These are phyloP conservation scores for Phalaenopsis aphrodite DNA, from an alignment of 106 monocot species.

Conservation along the genomic window DNA sequence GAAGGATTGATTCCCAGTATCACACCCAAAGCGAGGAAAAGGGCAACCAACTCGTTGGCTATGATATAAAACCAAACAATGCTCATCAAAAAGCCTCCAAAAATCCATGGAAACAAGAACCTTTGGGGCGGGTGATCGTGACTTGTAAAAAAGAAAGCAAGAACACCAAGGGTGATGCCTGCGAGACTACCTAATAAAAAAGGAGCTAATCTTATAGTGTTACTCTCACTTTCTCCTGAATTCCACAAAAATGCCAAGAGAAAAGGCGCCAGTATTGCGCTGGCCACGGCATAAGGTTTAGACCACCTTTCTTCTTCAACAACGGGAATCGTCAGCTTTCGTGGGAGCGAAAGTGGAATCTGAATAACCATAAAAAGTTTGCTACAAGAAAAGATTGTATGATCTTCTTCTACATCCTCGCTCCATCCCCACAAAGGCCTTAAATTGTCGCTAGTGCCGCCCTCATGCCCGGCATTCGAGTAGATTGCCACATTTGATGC, in stretches of 20 bases:
- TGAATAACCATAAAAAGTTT: constrained; percentile 59
- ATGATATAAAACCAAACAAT: constrained; percentile 88
- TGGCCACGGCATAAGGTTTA: constrained; percentile 60
- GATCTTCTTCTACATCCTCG: constrained; percentile 33
- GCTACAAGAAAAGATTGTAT: constrained; percentile 14
- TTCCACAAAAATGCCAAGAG: constrained; percentile 73
- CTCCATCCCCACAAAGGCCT: constrained; percentile 66
- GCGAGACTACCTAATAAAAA: constrained; percentile 38
- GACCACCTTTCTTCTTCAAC: constrained; percentile 96
- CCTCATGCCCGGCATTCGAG: constrained; percentile 43
- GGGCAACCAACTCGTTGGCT: constrained; percentile 82
- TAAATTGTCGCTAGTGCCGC: constrained; percentile 16
- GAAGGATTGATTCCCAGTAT: constrained; percentile 84
- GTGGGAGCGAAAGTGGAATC: constrained; percentile 70
- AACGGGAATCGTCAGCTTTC: constrained; percentile 76
- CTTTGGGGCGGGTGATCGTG: constrained; percentile 54
- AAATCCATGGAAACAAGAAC: constrained; percentile 87
- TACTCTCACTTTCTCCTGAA: constrained; percentile 6
- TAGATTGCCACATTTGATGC: constrained; percentile 85
- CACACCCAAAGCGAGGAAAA: constrained; percentile 68
- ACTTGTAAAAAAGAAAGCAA: constrained; percentile 53
- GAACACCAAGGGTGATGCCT: constrained; percentile 33
- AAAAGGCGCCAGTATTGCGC: constrained; percentile 59
- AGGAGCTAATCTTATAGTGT: constrained; percentile 7
- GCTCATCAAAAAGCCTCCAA: constrained; percentile 93